Conservation (phyloP, 305 asterid genomes). For the Fraxinus baroniana region DNA sequence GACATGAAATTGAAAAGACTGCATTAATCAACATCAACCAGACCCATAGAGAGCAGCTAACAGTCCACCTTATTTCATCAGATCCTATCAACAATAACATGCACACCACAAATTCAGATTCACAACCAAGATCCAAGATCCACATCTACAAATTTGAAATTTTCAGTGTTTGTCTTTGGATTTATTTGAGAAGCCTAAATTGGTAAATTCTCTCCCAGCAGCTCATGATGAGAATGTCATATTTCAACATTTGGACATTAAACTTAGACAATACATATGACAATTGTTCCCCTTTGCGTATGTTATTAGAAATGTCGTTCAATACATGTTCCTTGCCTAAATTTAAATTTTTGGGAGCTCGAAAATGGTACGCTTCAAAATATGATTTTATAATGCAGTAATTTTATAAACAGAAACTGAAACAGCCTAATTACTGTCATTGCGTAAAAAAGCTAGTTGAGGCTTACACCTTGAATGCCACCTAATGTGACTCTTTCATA, state of each 20-base stretch:
- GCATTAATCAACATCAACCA: not conserved
- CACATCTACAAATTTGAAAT: not conserved
- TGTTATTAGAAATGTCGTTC: not conserved
- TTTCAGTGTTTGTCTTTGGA: not conserved
- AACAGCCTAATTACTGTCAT: not conserved
- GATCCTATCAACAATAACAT: not conserved
- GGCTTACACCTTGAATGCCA: not conserved
- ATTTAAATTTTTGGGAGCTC: not conserved
- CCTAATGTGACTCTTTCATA: not conserved
- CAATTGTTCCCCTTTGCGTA: not conserved
- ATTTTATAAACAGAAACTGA: not conserved
- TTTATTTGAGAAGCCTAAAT: not conserved
- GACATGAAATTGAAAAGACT: not conserved
- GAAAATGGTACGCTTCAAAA: not conserved
- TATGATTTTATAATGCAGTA: not conserved
- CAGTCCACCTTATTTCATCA: not conserved
- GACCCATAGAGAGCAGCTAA: not conserved
- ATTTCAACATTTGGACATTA: not conserved
- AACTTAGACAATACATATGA: not conserved
- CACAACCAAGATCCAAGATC: not conserved
- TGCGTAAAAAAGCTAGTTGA: not conserved
- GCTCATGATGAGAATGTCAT: not conserved
- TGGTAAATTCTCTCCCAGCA: not conserved
- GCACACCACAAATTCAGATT: not conserved
- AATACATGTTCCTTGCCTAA: not conserved